Base-by-base conservation (phyloP, 495 filamentous ascomycete genomes). In the Hypoxylon subgilvum region DNA sequence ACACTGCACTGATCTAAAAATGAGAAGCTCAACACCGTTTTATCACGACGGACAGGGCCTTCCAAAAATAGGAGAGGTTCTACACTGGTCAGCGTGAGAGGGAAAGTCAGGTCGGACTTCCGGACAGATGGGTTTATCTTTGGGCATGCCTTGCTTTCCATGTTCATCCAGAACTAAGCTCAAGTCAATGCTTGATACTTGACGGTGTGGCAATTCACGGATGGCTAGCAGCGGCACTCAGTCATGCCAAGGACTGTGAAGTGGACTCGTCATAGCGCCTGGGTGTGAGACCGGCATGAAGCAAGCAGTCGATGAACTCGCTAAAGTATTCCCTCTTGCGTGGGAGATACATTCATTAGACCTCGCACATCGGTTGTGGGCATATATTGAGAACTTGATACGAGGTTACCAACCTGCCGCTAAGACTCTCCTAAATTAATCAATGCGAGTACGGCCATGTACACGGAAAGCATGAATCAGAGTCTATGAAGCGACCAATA, bases 321-420 rank as follows among this genome's bases (percentile, higher is more conserved):
- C n/a, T 58, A 14, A 41, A 18, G 18, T 43, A 9, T 21, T 27
- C 13, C 16, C 42, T 57, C 43, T 55, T 54, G 39, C 44, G 21
- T 52, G 35, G 34, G 28, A 21, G 30, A 39, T 35, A 47, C 21
- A 21, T 14, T 31, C 48, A 22, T 28, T 47, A 32, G 44, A 43
- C 34, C 38, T 50, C 27, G 49, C 32, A 41, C 49, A 36, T 58
- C 61, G 61, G 61, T 58, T 64, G 49, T 64, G 54, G 39, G 49
- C 61, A 64, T 64, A 52, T 63, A 64, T 64, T 58, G 52, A 46
- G 50, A 58, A 47, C 49, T 54, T 54, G 61, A 64, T 64, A 64
- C 61, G 61, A 58, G 61, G 61, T 64, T 58, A 54, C 61, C 49
- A 30, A 52, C 34, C 16, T 40, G 47, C 46, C 13, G 27, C 43